phyloP scores from a whole-genome alignment of 768 basidiomycete species.

The Naganishia randhawae region DNA sequence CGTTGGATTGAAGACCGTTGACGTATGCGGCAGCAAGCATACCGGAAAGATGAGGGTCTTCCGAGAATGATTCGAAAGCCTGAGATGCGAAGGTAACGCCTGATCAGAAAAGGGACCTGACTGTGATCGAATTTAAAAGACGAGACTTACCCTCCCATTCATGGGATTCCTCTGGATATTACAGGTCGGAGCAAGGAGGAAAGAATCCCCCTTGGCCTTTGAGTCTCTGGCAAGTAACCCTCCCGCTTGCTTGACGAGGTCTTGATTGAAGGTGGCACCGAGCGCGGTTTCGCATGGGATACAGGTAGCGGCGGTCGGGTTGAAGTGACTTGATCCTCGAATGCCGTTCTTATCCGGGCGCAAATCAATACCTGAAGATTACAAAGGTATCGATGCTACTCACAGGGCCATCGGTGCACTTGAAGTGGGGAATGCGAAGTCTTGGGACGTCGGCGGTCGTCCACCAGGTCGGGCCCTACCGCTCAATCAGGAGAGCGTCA shows the following conservation, averaged over 20 bases:
- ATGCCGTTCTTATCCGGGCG: conserved; percentile 11
- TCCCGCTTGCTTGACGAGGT: conserved; percentile 59
- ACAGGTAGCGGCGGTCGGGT: conserved; percentile 57
- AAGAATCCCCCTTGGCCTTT: conserved; percentile 60
- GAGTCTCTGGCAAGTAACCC: conserved; percentile 63
- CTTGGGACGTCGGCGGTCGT: conserved; percentile 14
- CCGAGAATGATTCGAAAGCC: conserved; percentile 67
- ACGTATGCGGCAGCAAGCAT: conserved; percentile 64
- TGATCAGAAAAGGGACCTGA: conserved; percentile 65
- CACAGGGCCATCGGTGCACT: conserved; percentile 24
- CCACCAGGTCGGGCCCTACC: conserved; percentile 22
- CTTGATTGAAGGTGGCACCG: conserved; percentile 65
- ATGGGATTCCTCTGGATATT: conserved; percentile 62
- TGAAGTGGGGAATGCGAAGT: conserved; percentile 17
- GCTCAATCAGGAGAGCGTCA: neutral
- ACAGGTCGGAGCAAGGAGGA: conserved; percentile 68
- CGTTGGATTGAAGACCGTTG: conserved; percentile 64
- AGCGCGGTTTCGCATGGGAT: conserved; percentile 67
- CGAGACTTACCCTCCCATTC: conserved; percentile 37
- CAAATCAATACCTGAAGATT: neutral
- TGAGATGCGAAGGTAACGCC: conserved; percentile 49
- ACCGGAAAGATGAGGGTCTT: conserved; percentile 65
- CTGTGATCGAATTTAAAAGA: too few relatives aligned
- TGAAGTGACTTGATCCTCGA: conserved; percentile 20
- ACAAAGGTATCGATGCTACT: neutral